Evolutionary conservation across 306 rosid genomes (phyloP).

Genomic region (Malus orientalis): DNA sequence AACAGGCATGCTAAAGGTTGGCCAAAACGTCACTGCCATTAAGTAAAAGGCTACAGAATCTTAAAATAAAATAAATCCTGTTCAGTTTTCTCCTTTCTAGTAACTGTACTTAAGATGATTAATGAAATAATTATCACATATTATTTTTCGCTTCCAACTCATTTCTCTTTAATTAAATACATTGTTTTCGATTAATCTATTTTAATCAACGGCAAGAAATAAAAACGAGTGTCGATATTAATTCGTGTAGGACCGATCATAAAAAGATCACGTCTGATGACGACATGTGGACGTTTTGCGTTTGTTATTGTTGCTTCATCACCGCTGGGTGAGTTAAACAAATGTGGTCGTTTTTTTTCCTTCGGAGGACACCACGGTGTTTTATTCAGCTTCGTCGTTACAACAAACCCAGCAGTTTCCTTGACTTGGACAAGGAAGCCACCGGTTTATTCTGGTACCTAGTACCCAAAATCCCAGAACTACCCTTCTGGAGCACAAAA

Average conservation of each 20-base stretch:
- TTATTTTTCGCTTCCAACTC: too few species aligned
- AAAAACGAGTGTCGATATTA: too few species aligned
- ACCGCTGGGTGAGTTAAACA: slow-evolving; percentile 23
- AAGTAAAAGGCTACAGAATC: slow-evolving; percentile 2
- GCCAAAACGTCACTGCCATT: slow-evolving; percentile 2
- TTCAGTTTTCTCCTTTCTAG: slow-evolving; percentile 8
- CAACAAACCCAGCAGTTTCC: slow-evolving; percentile 68
- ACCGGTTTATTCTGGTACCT: slow-evolving; percentile 36
- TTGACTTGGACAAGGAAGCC: slow-evolving; percentile 54
- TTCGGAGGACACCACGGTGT: not conserved
- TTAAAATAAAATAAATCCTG: not conserved
- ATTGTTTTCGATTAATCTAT: too few species aligned
- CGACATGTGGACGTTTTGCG: slow-evolving; percentile 22
- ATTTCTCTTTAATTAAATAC: too few species aligned
- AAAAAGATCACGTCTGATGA: not conserved
- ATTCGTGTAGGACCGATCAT: not conserved
- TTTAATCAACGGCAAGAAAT: too few species aligned
- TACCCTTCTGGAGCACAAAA: not conserved
- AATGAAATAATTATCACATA: too few species aligned
- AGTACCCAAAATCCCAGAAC: not conserved
- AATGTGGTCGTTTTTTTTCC: slow-evolving; percentile 3
- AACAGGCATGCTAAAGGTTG: slow-evolving; percentile 7
- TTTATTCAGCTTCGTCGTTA: slow-evolving; percentile 41
- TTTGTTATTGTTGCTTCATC: slow-evolving; percentile 9
- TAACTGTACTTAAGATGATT: not conserved